Conservation (phyloP, 164 flowering plant genomes). For the Umbilicus rupestris region DNA sequence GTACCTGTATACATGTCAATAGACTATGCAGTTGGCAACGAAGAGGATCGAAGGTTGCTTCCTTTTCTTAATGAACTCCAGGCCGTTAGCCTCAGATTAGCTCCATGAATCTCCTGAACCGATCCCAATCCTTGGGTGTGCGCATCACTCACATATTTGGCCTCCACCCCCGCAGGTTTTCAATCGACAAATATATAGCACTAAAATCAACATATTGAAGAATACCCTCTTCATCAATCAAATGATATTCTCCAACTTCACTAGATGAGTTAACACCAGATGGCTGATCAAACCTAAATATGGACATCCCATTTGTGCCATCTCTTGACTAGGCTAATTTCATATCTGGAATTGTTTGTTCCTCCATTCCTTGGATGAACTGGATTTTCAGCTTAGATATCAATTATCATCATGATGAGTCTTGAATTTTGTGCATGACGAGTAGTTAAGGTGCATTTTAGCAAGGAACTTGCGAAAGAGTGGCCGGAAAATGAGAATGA, state of each 20-base stretch:
- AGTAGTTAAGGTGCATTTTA: constrained; percentile 13
- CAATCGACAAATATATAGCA: constrained; percentile 75
- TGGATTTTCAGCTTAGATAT: constrained; percentile 82
- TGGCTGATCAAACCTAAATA: constrained; percentile 68
- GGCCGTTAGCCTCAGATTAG: constrained; percentile 72
- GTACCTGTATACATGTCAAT: no score
- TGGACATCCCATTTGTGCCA: constrained; percentile 91
- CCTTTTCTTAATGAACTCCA: constrained; percentile 82
- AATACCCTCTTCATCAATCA: constrained; percentile 96
- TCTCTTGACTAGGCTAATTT: constrained; percentile 82
- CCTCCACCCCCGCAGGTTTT: constrained; percentile 80
- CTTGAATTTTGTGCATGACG: constrained; percentile 16
- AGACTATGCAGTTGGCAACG: no score
- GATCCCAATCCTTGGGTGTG: constrained; percentile 77
- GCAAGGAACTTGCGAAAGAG: constrained; percentile 25
- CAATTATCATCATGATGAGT: constrained; percentile 37
- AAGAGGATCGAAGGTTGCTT: constrained; percentile 21
- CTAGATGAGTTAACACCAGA: constrained; percentile 85
- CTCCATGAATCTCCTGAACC: constrained; percentile 99
- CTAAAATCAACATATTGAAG: constrained; percentile 76
- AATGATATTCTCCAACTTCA: constrained; percentile 83
- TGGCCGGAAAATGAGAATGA: constrained; percentile 56
- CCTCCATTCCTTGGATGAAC: constrained; percentile 91
- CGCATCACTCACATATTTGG: constrained; percentile 83
- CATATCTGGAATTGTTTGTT: constrained; percentile 83